Percentiles rank a stretch among this genome's conserved stretches.
These are phyloP conservation scores for Erythrophleum ivorense DNA, from an alignment of 331 rosid species.

Conservation along the genomic window DNA sequence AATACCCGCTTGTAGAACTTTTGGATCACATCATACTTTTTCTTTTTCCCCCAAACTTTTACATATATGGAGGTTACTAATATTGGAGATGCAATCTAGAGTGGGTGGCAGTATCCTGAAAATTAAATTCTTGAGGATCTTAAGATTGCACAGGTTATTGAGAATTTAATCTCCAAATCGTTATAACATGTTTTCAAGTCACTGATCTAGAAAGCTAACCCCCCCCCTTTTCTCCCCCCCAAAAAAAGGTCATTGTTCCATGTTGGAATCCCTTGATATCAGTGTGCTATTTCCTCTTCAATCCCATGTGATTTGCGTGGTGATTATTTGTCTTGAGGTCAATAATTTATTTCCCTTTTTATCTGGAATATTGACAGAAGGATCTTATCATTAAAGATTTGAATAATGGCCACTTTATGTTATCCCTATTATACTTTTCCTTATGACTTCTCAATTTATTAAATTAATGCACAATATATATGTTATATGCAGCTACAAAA, in stretches of 20 bases:
- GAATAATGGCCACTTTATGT: slow-evolving; percentile 23
- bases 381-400: slow-evolving; percentile 10
- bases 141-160: slow-evolving; percentile 14
- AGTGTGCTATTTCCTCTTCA: no score
- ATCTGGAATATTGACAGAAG: background rate
- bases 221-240: no score
- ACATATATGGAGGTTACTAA: background rate
- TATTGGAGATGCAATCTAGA: slow-evolving; percentile 13
- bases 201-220: background rate
- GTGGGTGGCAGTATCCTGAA: background rate
- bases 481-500: background rate
- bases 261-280: no score
- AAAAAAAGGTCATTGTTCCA: no score
- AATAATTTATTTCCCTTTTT: background rate
- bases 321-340: no score
- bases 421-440: background rate
- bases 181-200: background rate
- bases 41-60: background rate
- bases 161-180: background rate
- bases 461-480: no score
- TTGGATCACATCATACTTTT: background rate
- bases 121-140: background rate
- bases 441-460: background rate
- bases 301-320: no score
- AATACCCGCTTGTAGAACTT: slow-evolving; percentile 10